These are phyloP conservation scores for Pyrenophora seminiperda DNA, from an alignment of 2,329 filamentous ascomycete genomes.

Conservation along the genomic window DNA sequence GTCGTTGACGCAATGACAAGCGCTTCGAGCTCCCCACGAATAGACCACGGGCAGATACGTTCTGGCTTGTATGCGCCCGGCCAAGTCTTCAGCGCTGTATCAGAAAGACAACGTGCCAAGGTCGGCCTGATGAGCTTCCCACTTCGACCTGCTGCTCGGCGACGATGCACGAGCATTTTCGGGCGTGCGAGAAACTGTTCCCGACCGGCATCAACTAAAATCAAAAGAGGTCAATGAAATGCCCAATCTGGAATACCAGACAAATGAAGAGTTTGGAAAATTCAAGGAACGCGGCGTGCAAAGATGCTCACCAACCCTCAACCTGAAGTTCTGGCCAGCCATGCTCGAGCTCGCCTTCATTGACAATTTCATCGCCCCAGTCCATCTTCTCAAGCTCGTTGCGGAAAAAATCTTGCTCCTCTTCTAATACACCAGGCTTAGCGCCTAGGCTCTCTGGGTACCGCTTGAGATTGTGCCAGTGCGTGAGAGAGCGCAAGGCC, in stretches of 20 bases:
- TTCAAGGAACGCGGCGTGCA: conserved; percentile 4
- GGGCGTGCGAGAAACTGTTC: conserved; percentile 1
- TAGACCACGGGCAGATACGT: background rate
- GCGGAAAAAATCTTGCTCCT: conserved; percentile 56
- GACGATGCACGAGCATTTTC: conserved; percentile 2
- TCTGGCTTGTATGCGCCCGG: background rate
- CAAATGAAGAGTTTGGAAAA: background rate
- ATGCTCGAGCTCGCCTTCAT: conserved; percentile 32
- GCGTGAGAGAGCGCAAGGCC: conserved; percentile 83
- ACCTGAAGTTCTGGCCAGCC: conserved; percentile 33
- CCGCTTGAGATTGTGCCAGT: conserved; percentile 87
- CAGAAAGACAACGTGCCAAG: conserved; percentile 3
- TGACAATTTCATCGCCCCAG: conserved; percentile 39
- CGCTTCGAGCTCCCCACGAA: conserved; percentile 9
- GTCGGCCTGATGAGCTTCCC: conserved; percentile 4
- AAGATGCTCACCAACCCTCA: conserved; percentile 36
- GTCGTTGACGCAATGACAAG: conserved; percentile 13
- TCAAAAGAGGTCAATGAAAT: conserved; percentile 7
- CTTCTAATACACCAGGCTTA: conserved; percentile 46
- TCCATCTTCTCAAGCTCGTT: conserved; percentile 59
- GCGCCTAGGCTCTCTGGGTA: conserved; percentile 79
- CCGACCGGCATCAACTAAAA: conserved; percentile 10
- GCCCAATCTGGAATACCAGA: background rate
- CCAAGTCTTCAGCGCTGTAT: conserved; percentile 1
- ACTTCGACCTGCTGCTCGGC: conserved; percentile 7